Evolutionary conservation across 177 flowering plant species (phyloP).

Genomic region (Vitis hybrid): DNA sequence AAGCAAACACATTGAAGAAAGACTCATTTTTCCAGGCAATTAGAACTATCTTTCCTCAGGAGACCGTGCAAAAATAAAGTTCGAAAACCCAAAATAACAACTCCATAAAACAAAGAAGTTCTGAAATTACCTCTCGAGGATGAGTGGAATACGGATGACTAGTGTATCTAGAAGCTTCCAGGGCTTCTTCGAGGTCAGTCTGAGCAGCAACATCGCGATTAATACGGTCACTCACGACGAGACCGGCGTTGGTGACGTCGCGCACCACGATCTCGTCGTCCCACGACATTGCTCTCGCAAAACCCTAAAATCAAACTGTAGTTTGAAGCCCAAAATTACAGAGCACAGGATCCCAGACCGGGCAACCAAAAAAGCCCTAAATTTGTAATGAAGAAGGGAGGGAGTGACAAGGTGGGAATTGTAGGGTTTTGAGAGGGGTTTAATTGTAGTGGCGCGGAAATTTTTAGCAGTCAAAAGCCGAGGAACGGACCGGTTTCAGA

Average conservation of each 20-base stretch:
- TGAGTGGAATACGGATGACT: conserved; percentile 91
- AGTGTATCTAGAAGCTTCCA: conserved; percentile 93
- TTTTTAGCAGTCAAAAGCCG: background rate
- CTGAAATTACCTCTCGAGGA: conserved; percentile 77
- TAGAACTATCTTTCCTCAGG: background rate
- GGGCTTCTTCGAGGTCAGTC: conserved; percentile 84
- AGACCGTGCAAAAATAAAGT: background rate
- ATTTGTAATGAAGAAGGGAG: too few species aligned
- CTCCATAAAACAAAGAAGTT: background rate
- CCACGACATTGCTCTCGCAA: conserved; percentile 46
- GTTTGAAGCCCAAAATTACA: background rate
- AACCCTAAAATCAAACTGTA: background rate
- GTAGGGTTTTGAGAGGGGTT: background rate
- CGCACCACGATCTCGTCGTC: conserved; percentile 76
- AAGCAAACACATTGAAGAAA: too few species aligned
- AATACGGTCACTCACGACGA: conserved; percentile 77
- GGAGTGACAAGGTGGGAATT: too few species aligned
- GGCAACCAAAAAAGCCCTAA: too few species aligned
- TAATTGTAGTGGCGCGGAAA: background rate
- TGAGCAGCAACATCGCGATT: conserved; percentile 69
- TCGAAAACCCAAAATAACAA: background rate
- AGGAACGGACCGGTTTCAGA: background rate
- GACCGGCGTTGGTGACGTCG: conserved; percentile 83
- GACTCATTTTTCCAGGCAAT: too few species aligned
- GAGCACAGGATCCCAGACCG: too few species aligned